Conservation (phyloP, 768 basidiomycete genomes). For the Tulasnella sp. region DNA sequence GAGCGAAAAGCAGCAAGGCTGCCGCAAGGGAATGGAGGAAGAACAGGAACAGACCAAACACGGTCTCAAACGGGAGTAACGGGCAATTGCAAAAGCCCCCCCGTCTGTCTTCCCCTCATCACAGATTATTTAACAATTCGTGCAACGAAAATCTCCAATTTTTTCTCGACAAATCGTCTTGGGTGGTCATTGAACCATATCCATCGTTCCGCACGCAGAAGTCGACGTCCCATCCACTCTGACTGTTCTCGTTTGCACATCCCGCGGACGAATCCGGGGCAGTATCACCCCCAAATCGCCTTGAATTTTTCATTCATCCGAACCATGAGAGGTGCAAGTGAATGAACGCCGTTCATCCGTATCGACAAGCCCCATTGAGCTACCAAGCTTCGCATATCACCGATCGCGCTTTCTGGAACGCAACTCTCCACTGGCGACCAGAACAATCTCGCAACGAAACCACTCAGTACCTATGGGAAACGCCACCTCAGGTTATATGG, state of each 20-base stretch:
- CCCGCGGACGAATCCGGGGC: background rate
- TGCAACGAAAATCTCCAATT: background rate
- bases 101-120: background rate
- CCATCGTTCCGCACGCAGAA: background rate
- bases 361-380: background rate
- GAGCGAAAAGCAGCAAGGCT: slow-evolving; percentile 1
- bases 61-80: background rate
- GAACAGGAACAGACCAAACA: background rate
- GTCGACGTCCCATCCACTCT: background rate
- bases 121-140: background rate
- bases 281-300: background rate
- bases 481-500: background rate
- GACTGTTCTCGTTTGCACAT: background rate
- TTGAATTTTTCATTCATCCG: background rate
- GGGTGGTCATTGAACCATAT: background rate
- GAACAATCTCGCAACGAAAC: background rate
- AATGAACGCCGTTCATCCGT: background rate
- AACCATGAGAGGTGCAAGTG: background rate
- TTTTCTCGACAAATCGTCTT: too few species aligned
- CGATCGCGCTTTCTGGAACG: background rate
- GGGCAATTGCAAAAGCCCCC: background rate
- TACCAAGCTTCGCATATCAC: background rate
- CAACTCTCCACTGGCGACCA: background rate
- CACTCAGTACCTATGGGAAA: background rate
- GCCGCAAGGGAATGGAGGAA: background rate